Conservation (phyloP, 228 moss, liverwort and hornwort genomes). For the Sphagnum fallax region DNA sequence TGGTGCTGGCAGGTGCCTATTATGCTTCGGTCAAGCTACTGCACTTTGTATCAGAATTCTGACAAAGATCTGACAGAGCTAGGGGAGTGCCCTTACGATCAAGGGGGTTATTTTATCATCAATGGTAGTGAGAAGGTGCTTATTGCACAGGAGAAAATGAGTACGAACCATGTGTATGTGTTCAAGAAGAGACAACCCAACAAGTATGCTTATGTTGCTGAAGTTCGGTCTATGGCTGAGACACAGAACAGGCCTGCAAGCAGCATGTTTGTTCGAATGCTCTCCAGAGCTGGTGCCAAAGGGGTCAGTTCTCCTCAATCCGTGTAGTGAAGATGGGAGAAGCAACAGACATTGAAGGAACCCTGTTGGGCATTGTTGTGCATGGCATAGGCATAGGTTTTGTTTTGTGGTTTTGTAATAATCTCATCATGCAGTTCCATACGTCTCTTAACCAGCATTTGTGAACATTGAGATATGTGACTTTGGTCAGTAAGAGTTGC, state of each 20-base stretch:
- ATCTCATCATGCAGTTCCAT: too few relatives aligned
- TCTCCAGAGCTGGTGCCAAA: constrained; percentile 95
- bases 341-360: not conserved
- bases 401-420: too few relatives aligned
- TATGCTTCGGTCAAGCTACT: constrained; percentile 94
- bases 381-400: too few relatives aligned
- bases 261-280: constrained; percentile 99
- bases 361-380: too few relatives aligned
- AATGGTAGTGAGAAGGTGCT: constrained; percentile 99
- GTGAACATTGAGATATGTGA: not conserved
- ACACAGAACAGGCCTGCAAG: constrained; percentile 96
- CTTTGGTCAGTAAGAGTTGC: not conserved
- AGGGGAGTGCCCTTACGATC: constrained; percentile 98
- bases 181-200: constrained; percentile 98
- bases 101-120: constrained; percentile 97
- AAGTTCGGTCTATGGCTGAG: constrained; percentile 99
- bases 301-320: constrained; percentile 23
- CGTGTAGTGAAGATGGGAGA: not conserved
- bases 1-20: constrained; percentile 57
- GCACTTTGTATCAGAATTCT: constrained; percentile 90
- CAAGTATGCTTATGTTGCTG: constrained; percentile 92
- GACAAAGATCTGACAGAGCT: constrained; percentile 98
- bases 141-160: constrained; percentile 99
- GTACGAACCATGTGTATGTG: constrained; percentile 96
- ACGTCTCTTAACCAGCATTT: too few relatives aligned